These are phyloP conservation scores for Gossypioides kirkii DNA, from an alignment of 345 rosid species.

Conservation along the genomic window DNA sequence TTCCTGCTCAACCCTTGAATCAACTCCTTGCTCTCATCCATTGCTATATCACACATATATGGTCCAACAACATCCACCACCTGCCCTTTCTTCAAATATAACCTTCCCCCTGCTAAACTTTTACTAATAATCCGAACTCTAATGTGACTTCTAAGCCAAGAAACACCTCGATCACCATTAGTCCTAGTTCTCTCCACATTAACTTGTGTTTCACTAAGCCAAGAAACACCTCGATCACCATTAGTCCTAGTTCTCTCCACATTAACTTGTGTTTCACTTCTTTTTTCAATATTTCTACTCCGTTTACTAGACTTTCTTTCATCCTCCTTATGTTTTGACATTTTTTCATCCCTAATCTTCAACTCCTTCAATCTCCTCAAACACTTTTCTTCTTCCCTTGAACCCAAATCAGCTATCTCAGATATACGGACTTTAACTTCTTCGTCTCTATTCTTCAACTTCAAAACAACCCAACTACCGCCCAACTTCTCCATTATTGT, in stretches of 20 bases:
- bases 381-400: constrained; percentile 59
- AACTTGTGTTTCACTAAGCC: constrained; percentile 70
- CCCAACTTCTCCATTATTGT: constrained; percentile 35
- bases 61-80: constrained; percentile 88
- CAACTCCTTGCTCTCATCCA: constrained; percentile 73
- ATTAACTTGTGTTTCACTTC: constrained; percentile 12
- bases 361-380: constrained; percentile 47
- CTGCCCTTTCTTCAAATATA: constrained; percentile 73
- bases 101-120: constrained; percentile 57
- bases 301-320: constrained; percentile 24
- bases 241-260: constrained; percentile 23
- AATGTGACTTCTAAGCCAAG: constrained; percentile 76
- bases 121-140: constrained; percentile 70
- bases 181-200: constrained; percentile 20
- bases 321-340: constrained; percentile 14
- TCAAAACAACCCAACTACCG: constrained; percentile 33
- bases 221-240: constrained; percentile 27
- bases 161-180: constrained; percentile 24
- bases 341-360: constrained; percentile 18
- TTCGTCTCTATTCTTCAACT: constrained; percentile 35
- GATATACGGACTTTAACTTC: constrained; percentile 36
- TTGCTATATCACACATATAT: constrained; percentile 49
- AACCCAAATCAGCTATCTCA: constrained; percentile 65
- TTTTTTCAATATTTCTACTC: constrained; percentile 24
- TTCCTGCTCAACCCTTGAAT: constrained; percentile 71